Percentiles rank a stretch among this genome's conserved stretches.
Conservation (phyloP, 305 asterid species). For the Fraxinus greggii region DNA sequence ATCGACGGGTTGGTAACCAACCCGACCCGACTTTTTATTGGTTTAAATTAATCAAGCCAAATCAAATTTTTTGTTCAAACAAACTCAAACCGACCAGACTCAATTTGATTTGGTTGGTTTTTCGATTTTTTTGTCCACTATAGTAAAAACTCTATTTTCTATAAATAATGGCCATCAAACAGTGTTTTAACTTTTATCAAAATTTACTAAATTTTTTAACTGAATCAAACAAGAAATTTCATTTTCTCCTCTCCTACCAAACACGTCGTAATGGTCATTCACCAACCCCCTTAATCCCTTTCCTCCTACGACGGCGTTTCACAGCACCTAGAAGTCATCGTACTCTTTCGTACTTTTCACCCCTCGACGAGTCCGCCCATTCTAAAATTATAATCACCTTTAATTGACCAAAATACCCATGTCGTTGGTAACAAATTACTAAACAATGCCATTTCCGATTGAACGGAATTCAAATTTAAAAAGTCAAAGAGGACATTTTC, state of each 20-base stretch:
- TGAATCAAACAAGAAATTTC: not conserved
- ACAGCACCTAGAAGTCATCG: conserved; percentile 26
- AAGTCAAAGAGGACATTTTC: not conserved
- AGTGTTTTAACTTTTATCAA: too few relatives aligned
- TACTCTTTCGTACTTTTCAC: conserved; percentile 26
- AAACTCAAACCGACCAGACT: too few relatives aligned
- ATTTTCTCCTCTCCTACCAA: not conserved
- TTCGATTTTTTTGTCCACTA: too few relatives aligned
- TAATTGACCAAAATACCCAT: not conserved
- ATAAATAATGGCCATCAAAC: too few relatives aligned
- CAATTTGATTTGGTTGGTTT: too few relatives aligned
- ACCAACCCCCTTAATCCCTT: not conserved
- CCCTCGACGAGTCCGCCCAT: conserved; percentile 55
- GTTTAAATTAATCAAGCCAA: too few relatives aligned
- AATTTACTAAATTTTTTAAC: too few relatives aligned
- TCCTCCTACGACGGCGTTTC: conserved; percentile 24
- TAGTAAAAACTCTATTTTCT: too few relatives aligned
- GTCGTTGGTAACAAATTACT: not conserved
- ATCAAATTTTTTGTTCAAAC: too few relatives aligned
- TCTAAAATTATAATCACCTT: not conserved
- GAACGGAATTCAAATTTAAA: not conserved
- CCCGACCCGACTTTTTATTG: too few relatives aligned
- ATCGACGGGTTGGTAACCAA: too few relatives aligned
- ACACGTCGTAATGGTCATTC: not conserved
- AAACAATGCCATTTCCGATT: not conserved